Evolutionary conservation across 2,329 filamentous ascomycete genomes (phyloP).

Genomic region (Claviceps humidiphila): DNA sequence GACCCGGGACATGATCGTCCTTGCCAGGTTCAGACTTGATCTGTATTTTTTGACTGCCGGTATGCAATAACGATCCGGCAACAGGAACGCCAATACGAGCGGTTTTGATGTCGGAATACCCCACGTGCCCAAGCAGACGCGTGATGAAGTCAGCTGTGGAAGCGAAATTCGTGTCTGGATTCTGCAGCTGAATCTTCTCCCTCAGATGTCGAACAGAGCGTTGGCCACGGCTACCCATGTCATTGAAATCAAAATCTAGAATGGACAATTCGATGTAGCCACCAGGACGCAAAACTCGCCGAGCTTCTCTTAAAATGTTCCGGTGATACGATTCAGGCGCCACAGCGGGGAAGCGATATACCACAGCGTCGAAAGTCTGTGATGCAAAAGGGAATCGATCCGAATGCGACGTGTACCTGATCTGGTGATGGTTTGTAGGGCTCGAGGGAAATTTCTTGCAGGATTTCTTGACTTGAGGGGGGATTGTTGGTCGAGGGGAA

Average conservation of each 20-base stretch:
- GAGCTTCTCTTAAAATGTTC: slow-evolving; percentile 60
- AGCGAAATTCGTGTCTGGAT: slow-evolving; percentile 46
- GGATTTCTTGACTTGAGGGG: slow-evolving; percentile 27
- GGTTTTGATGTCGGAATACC: slow-evolving; percentile 59
- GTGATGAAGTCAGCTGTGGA: slow-evolving; percentile 50
- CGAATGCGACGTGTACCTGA: slow-evolving; percentile 49
- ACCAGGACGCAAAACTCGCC: slow-evolving; percentile 63
- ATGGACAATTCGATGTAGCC: slow-evolving; percentile 70
- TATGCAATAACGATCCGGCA: slow-evolving; percentile 34
- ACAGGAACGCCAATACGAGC: slow-evolving; percentile 70
- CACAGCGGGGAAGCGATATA: slow-evolving; percentile 63
- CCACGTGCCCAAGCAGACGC: slow-evolving; percentile 51
- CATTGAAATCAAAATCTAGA: slow-evolving; percentile 67
- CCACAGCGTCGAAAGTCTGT: slow-evolving; percentile 62
- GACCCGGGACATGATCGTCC: slow-evolving; percentile 35
- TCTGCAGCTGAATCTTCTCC: slow-evolving; percentile 49
- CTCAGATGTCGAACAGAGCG: slow-evolving; percentile 58
- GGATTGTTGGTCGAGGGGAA: slow-evolving; percentile 42
- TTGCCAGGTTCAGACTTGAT: slow-evolving; percentile 10
- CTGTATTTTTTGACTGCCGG: slow-evolving; percentile 9
- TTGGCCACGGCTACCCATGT: slow-evolving; percentile 62
- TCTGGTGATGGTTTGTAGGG: slow-evolving; percentile 62
- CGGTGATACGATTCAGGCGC: slow-evolving; percentile 56
- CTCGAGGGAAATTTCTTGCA: slow-evolving; percentile 38
- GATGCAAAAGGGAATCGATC: slow-evolving; percentile 62